Base-by-base conservation (phyloP, 768 basidiomycete species). In the Obba rivulosa region DNA sequence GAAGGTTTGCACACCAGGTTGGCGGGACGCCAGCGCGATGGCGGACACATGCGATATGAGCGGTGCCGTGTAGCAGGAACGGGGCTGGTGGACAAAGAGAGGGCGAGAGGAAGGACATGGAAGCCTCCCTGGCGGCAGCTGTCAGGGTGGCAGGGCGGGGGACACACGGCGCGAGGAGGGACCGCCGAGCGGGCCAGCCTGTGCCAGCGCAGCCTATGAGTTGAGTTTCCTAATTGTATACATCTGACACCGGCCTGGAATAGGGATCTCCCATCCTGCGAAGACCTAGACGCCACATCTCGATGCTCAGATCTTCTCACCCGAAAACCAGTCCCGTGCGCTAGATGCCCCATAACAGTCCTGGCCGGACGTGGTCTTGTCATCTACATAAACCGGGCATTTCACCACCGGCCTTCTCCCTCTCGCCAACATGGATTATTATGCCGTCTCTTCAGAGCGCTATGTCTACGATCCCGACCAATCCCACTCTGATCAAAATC, bases 261-360 rank as follows among this genome's bases (percentile, higher is more conserved):
- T 31, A 13, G 13, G 7, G 41, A 20, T 17, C 41, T 18, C 22
- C 13, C 20, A 3, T 18, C 13, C 4, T 20, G 13, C 8, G 11
- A 18, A 8, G 20, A 49, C 49, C 48, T 46, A 28, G 44, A 46
- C 53, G 52, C 56, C 56, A 42, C 52, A 57, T 57, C 56, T 21
- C 42, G 49, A 50, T 51, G 40, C 4, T 2, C 18, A 22, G 45
- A 38, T 38, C 35, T 46, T 38, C 44, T 21, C 24, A 24, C 38
- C 20, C 34, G 25, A 22, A 43, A 16, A 3, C 24, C 35, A 48
- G 46, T 9, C 10, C 22, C 41, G 3, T 42, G 5, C 10, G n/a
- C 35, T 35, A 47, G 37, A n/a, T 24, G n/a, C 17, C 45, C 48
- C 49, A 17, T 22, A 20, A n/a, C 20, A 21, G 43, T 22, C 16